Conservation (phyloP, 495 filamentous ascomycete species). For the Lasiosphaeria miniovina region DNA sequence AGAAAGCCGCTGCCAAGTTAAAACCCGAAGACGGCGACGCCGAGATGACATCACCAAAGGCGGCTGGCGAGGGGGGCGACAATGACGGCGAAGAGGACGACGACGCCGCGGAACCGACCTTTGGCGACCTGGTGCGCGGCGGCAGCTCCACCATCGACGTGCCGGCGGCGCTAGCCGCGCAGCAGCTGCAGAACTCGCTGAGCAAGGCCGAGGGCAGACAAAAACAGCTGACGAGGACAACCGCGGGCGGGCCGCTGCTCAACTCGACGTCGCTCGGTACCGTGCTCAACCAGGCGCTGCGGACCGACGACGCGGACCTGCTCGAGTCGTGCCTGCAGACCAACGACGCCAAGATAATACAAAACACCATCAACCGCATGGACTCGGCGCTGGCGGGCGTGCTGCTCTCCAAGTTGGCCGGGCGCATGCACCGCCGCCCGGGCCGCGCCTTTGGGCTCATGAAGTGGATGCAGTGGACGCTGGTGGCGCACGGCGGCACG, state of each 20-base stretch:
- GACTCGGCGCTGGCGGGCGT: slow-evolving; percentile 75
- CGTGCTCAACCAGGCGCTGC: slow-evolving; percentile 86
- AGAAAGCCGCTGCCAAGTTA: slow-evolving; percentile 7
- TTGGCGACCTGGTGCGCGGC: slow-evolving; percentile 80
- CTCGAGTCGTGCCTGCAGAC: slow-evolving; percentile 90
- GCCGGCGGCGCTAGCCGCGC: slow-evolving; percentile 52
- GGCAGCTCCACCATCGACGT: slow-evolving; percentile 76
- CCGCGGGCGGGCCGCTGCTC: slow-evolving; percentile 48
- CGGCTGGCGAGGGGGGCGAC: slow-evolving; percentile 41
- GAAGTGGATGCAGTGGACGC: slow-evolving; percentile 92
- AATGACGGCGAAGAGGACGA: slow-evolving; percentile 43
- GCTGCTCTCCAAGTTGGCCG: slow-evolving; percentile 78
- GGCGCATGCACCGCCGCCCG: slow-evolving; percentile 80
- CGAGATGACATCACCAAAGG: slow-evolving; percentile 20
- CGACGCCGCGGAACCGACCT: slow-evolving; percentile 61
- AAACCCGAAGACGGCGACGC: slow-evolving; percentile 28
- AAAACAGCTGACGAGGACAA: slow-evolving; percentile 36
- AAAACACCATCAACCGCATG: slow-evolving; percentile 83
- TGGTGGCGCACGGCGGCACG: slow-evolving; percentile 92
- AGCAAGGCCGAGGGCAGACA: neutral
- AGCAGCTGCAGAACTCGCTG: slow-evolving; percentile 16
- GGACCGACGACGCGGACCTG: slow-evolving; percentile 81
- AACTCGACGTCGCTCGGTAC: slow-evolving; percentile 81
- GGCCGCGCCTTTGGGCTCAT: slow-evolving; percentile 89
- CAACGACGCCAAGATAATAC: slow-evolving; percentile 68